Conservation (phyloP, 805 yeast genomes). For the Ogataea allantospora region DNA sequence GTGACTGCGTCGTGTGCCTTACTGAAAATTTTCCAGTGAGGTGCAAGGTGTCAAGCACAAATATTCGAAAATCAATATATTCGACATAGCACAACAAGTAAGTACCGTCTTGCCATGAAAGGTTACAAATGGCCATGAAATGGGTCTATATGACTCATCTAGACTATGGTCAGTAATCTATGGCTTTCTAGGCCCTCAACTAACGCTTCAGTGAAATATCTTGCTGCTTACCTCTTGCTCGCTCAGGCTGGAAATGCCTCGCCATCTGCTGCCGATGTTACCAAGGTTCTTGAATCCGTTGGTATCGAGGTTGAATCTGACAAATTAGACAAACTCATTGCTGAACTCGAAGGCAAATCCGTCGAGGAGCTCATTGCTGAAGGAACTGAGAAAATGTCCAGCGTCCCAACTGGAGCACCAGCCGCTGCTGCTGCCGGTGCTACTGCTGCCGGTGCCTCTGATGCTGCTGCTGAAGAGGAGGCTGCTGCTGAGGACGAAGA, state of each 20-base stretch:
- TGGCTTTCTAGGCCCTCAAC: not conserved
- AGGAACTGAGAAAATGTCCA: conserved; percentile 78
- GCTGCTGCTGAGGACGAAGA: conserved; percentile 50
- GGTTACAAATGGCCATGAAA: too few species aligned
- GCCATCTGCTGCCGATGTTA: conserved; percentile 77
- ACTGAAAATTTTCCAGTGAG: conserved; percentile 15
- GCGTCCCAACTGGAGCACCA: conserved; percentile 83
- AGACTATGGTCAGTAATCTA: not conserved
- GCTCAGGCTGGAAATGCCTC: conserved; percentile 82
- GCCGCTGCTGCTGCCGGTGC: conserved; percentile 61
- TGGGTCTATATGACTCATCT: not conserved
- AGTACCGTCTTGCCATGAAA: conserved; percentile 1
- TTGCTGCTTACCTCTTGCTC: conserved; percentile 91
- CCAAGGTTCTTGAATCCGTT: conserved; percentile 68
- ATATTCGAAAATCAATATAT: conserved; percentile 8
- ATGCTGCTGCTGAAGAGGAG: conserved; percentile 57
- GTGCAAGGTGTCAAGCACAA: conserved; percentile 18
- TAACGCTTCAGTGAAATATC: conserved; percentile 64
- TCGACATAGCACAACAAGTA: conserved; percentile 12
- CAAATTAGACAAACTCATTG: conserved; percentile 65
- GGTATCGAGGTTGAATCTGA: conserved; percentile 81
- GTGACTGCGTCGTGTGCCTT: conserved; percentile 18
- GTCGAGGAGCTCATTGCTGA: conserved; percentile 72
- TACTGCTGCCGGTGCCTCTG: conserved; percentile 54
- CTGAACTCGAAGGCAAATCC: conserved; percentile 76